A percentile compares a stretch with the other conserved stretches of the same genome.
phyloP scores from a whole-genome alignment of 1,139 yeast species.

The Magnusiomyces suaveolens region DNA sequence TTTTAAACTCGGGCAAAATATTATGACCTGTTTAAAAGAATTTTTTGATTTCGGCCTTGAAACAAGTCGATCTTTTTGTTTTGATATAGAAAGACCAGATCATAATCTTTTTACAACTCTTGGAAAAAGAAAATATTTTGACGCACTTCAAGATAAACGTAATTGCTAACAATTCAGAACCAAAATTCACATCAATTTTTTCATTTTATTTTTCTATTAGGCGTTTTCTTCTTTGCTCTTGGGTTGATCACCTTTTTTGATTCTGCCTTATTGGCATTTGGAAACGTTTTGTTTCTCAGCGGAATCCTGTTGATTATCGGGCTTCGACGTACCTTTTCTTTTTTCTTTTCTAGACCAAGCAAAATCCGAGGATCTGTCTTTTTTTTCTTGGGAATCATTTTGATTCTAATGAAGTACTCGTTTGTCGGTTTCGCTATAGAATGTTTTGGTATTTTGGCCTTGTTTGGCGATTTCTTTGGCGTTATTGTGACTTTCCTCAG shows the following conservation, averaged over 20 bases:
- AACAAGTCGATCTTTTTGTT: background rate
- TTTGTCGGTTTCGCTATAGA: conserved; percentile 80
- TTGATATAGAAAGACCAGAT: background rate
- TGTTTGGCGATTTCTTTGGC: conserved; percentile 88
- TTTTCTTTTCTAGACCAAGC: conserved; percentile 78
- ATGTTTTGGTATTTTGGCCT: conserved; percentile 73
- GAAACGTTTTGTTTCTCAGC: conserved; percentile 68
- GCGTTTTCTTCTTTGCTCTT: conserved; percentile 60
- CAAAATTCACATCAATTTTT: too few relatives aligned
- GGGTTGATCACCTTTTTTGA: conserved; percentile 86
- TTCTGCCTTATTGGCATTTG: conserved; percentile 79
- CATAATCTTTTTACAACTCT: too few relatives aligned
- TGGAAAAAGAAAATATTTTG: too few relatives aligned
- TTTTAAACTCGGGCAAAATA: too few relatives aligned
- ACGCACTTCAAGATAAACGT: too few relatives aligned
- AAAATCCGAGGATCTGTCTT: conserved; percentile 81
- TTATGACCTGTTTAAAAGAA: too few relatives aligned
- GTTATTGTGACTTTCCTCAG: conserved; percentile 83
- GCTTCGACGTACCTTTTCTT: conserved; percentile 59
- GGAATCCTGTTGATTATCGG: conserved; percentile 86
- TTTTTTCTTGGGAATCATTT: conserved; percentile 60
- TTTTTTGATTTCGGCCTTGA: too few relatives aligned
- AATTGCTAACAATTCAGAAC: too few relatives aligned
- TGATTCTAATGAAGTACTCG: conserved; percentile 68
- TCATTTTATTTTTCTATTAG: too few relatives aligned